These are phyloP conservation scores for Globisporangium viniferum DNA, from an alignment of 352 stramenopile species.

Conservation along the genomic window DNA sequence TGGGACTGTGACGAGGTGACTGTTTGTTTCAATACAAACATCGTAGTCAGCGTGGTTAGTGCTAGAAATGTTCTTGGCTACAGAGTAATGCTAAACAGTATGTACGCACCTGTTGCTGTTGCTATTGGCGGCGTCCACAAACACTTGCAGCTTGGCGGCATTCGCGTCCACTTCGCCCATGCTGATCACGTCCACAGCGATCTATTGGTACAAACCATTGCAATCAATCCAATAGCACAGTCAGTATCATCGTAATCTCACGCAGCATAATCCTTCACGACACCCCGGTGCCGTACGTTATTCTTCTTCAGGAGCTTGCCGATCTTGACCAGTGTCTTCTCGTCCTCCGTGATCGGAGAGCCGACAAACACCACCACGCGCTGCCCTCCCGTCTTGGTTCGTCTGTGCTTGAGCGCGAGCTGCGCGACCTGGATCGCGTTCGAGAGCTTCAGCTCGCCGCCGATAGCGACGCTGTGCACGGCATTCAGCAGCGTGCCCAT, in stretches of 20 bases:
- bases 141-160: slow-evolving; percentile 83
- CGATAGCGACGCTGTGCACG: slow-evolving; percentile 90
- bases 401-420: slow-evolving; percentile 97
- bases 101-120: slow-evolving; percentile 77
- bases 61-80: background rate
- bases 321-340: slow-evolving; percentile 92
- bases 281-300: slow-evolving; percentile 67
- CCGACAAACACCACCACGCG: slow-evolving; percentile 97
- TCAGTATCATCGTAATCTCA: background rate
- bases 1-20: slow-evolving; percentile 96
- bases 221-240: background rate
- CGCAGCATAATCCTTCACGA: background rate
- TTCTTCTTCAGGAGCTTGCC: slow-evolving; percentile 99
- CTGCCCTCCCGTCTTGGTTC: slow-evolving; percentile 96
- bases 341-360: slow-evolving; percentile 89
- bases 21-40: slow-evolving; percentile 6
- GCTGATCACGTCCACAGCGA: slow-evolving; percentile 97
- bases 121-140: slow-evolving; percentile 93
- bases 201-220: slow-evolving; percentile 31
- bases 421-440: slow-evolving; percentile 95
- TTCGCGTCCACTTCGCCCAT: slow-evolving; percentile 96
- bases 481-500: slow-evolving; percentile 96
- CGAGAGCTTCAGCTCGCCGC: slow-evolving; percentile 91
- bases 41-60: background rate
- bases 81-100: background rate